phyloP scores from a whole-genome alignment of 257 asterid species.

The Scutellaria barbata region DNA sequence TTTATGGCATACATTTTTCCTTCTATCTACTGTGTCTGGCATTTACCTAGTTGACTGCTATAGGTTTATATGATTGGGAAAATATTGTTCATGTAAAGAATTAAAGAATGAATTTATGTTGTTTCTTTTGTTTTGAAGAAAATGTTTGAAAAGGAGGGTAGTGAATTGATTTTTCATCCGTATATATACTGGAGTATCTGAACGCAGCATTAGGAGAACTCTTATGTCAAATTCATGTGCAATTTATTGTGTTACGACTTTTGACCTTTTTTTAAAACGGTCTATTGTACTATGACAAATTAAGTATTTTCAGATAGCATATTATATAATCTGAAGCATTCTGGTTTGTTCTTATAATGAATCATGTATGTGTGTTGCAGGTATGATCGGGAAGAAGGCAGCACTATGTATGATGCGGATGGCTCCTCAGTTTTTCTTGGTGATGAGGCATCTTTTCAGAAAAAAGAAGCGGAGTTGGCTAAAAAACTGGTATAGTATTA shows the following conservation, averaged over 20 bases:
- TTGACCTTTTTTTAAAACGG: neutral
- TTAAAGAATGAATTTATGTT: slow-evolving; percentile 9
- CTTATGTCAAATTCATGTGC: slow-evolving; percentile 3
- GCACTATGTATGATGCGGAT: slow-evolving; percentile 66
- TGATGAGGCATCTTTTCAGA: slow-evolving; percentile 89
- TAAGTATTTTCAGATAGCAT: slow-evolving; percentile 10
- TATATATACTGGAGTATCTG: neutral
- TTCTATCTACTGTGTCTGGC: slow-evolving; percentile 9
- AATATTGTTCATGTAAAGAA: neutral
- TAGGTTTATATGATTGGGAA: neutral
- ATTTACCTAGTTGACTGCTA: neutral
- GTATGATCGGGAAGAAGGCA: slow-evolving; percentile 96
- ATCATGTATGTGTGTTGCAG: slow-evolving; percentile 48
- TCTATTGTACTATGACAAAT: neutral
- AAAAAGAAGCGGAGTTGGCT: slow-evolving; percentile 88
- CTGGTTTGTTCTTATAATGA: slow-evolving; percentile 21
- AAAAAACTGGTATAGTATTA: slow-evolving; percentile 70
- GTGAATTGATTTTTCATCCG: slow-evolving; percentile 1
- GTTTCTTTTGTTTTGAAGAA: slow-evolving; percentile 25
- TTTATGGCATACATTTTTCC: neutral
- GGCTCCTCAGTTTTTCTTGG: slow-evolving; percentile 79
- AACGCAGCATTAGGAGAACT: neutral
- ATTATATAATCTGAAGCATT: neutral
- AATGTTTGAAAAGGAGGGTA: slow-evolving; percentile 4
- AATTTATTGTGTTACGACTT: slow-evolving; percentile 6